Evolutionary conservation across 441 rosid species (phyloP).

Genomic region (Aleurites moluccanus): DNA sequence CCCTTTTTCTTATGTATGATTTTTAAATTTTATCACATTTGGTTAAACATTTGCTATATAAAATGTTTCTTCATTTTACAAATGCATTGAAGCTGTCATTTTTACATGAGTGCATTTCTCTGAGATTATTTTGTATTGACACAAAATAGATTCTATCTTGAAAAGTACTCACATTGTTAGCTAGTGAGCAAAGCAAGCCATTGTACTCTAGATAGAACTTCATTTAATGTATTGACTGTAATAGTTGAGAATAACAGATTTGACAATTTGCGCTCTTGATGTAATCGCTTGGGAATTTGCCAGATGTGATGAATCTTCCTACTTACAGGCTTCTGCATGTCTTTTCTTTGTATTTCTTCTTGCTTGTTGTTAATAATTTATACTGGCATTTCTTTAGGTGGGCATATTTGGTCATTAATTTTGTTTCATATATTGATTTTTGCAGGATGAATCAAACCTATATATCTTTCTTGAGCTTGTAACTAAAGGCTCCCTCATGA

Average conservation of each 20-base stretch:
- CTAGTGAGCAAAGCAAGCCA: neutral
- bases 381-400: neutral
- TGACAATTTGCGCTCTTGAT: neutral
- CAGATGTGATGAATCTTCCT: neutral
- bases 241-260: neutral
- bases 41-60: neutral
- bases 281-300: neutral
- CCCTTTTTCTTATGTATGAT: neutral
- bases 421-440: conserved; percentile 17
- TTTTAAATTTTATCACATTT: neutral
- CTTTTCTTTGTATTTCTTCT: neutral
- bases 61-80: neutral
- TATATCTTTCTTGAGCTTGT: conserved; percentile 92
- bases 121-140: neutral
- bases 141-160: neutral
- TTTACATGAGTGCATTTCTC: neutral
- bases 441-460: conserved; percentile 76
- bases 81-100: neutral
- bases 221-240: neutral
- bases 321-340: neutral
- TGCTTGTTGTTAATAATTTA: neutral
- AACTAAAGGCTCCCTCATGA: conserved; percentile 75
- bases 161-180: neutral
- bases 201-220: neutral
- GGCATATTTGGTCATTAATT: conserved; percentile 9